Evolutionary conservation across 2,329 filamentous ascomycete species (phyloP).

Genomic region (Botryotinia calthae): DNA sequence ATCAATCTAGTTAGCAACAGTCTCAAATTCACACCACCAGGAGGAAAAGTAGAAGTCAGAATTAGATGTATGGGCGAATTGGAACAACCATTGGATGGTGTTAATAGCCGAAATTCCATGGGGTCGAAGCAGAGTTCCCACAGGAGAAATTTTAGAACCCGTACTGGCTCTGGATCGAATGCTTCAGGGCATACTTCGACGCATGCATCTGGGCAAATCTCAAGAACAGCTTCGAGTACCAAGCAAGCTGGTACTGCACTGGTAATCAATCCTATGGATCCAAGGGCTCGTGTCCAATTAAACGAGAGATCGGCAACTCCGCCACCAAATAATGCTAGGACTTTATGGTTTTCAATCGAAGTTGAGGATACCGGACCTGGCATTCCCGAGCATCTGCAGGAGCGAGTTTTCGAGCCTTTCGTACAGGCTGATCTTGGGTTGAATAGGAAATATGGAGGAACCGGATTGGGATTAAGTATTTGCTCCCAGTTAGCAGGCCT

Average conservation of each 20-base stretch:
- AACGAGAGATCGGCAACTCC: conserved; percentile 58
- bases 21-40: conserved; percentile 81
- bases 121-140: conserved; percentile 37
- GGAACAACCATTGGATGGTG: conserved; percentile 27
- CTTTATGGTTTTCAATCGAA: conserved; percentile 80
- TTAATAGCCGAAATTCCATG: conserved; percentile 27
- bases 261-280: conserved; percentile 60
- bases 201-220: conserved; percentile 40
- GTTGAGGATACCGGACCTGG: conserved; percentile 86
- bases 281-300: conserved; percentile 37
- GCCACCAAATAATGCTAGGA: conserved; percentile 59
- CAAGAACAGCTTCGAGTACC: conserved; percentile 40
- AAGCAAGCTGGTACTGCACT: conserved; percentile 51
- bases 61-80: conserved; percentile 70
- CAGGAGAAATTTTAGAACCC: conserved; percentile 24
- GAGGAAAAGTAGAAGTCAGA: conserved; percentile 71
- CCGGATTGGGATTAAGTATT: conserved; percentile 83
- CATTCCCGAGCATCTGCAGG: conserved; percentile 73
- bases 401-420: conserved; percentile 89
- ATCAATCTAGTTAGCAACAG: conserved; percentile 92
- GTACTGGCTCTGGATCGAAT: conserved; percentile 39
- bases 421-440: conserved; percentile 88
- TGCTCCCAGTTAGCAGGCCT: conserved; percentile 80
- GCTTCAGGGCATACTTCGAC: conserved; percentile 41
- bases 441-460: conserved; percentile 87